Conservation (phyloP, 2,329 filamentous ascomycete genomes). For the Fusarium sp. region DNA sequence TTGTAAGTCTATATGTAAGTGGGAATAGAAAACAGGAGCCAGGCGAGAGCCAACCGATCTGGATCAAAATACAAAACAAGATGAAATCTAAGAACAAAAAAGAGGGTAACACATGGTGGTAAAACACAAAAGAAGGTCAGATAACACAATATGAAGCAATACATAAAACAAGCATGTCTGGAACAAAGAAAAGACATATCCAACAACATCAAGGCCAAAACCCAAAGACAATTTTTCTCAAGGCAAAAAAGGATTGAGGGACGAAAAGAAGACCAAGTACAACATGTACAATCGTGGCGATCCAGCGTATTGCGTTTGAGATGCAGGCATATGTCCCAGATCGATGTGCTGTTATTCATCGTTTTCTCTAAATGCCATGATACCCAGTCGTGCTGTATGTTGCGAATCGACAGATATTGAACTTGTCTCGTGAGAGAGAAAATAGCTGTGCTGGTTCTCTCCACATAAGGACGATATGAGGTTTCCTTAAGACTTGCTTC, state of each 20-base stretch:
- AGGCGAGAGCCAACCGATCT: not conserved
- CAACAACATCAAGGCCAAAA: not conserved
- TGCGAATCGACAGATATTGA: not conserved
- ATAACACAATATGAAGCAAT: not conserved
- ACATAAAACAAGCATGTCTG: not conserved
- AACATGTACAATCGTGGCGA: not conserved
- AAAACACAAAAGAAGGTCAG: not conserved
- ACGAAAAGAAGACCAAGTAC: not conserved
- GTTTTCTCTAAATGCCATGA: not conserved
- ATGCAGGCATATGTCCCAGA: not conserved
- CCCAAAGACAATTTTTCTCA: not conserved
- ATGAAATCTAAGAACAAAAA: not conserved
- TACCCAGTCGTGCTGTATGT: not conserved
- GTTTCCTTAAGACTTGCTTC: not conserved
- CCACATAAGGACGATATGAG: not conserved
- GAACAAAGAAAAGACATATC: not conserved
- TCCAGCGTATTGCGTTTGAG: not conserved
- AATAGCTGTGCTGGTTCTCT: not conserved
- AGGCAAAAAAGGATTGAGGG: no score
- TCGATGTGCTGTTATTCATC: constrained; percentile 11
- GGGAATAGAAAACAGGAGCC: not conserved
- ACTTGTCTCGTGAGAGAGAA: not conserved
- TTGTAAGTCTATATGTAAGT: not conserved
- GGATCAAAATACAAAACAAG: not conserved
- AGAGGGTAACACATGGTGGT: not conserved